These are phyloP conservation scores for Stephanodiscus triporus DNA, from an alignment of 108 stramenopile genomes.

Conservation along the genomic window DNA sequence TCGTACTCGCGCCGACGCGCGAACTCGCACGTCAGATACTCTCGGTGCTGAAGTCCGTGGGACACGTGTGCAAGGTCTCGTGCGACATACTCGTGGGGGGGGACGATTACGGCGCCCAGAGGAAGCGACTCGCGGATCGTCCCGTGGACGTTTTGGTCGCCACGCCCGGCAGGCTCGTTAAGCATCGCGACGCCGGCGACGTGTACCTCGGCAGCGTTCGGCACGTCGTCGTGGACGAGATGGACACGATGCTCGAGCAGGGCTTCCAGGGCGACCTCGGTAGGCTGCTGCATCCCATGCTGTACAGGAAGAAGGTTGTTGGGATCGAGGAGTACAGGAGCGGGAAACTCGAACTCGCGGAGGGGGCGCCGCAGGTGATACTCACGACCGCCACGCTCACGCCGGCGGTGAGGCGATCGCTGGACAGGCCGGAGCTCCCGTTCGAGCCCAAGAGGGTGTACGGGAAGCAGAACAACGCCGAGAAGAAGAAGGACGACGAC, in stretches of 20 bases:
- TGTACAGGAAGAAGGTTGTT: constrained; percentile 62
- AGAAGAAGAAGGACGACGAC: background rate
- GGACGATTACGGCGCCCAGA: constrained; percentile 86
- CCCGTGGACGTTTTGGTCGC: constrained; percentile 92
- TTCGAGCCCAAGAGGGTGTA: constrained; percentile 56
- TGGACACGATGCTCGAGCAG: constrained; percentile 98
- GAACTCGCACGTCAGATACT: constrained; percentile 94
- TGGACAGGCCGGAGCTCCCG: constrained; percentile 60
- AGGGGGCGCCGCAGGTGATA: constrained; percentile 81
- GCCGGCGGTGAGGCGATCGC: constrained; percentile 71
- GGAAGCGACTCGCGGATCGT: constrained; percentile 61
- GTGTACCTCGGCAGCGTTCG: constrained; percentile 69
- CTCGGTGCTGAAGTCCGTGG: constrained; percentile 81
- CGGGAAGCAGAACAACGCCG: constrained; percentile 27
- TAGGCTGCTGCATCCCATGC: constrained; percentile 76
- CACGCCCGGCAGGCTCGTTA: constrained; percentile 91
- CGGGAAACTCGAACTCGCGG: constrained; percentile 44
- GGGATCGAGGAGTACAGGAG: constrained; percentile 41
- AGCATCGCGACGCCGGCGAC: constrained; percentile 90
- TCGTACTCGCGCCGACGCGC: constrained; percentile 93
- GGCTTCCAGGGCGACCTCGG: constrained; percentile 94
- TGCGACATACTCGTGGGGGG: constrained; percentile 86
- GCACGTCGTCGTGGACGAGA: constrained; percentile 94
- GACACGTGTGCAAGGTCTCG: constrained; percentile 86
- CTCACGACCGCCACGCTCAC: constrained; percentile 98